phyloP scores from a whole-genome alignment of 2,329 filamentous ascomycete genomes.

The Calonectria crousiana region DNA sequence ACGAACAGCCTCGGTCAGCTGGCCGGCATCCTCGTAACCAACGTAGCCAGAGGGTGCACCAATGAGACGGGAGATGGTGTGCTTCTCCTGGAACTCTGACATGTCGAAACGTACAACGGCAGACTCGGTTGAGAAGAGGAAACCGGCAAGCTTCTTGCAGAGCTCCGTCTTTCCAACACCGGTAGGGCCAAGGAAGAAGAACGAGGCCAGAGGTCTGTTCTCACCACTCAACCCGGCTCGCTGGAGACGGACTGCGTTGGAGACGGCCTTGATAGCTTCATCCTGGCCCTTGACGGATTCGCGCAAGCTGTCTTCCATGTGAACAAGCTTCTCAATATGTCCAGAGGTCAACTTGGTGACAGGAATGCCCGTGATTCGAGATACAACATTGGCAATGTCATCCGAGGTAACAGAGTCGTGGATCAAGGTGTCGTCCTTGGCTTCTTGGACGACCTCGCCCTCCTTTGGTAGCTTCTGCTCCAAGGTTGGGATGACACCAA shows the following conservation, averaged over 20 bases:
- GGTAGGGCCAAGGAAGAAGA: slow-evolving; percentile 98
- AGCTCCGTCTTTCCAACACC: slow-evolving; percentile 98
- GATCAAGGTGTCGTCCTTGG: slow-evolving; percentile 71
- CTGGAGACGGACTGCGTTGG: slow-evolving; percentile 94
- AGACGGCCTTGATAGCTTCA: slow-evolving; percentile 89
- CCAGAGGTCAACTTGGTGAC: slow-evolving; percentile 92
- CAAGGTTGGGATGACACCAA: slow-evolving; percentile 85
- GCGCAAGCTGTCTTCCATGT: slow-evolving; percentile 92
- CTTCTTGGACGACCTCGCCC: slow-evolving; percentile 57
- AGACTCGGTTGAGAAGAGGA: slow-evolving; percentile 91
- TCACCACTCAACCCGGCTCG: slow-evolving; percentile 92
- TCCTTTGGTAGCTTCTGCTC: slow-evolving; percentile 86
- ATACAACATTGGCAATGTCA: slow-evolving; percentile 93
- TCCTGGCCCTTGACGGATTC: slow-evolving; percentile 92
- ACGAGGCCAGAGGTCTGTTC: slow-evolving; percentile 90
- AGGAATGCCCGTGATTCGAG: slow-evolving; percentile 91
- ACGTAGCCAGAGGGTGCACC: slow-evolving; percentile 95
- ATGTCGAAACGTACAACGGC: slow-evolving; percentile 97
- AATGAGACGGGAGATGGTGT: slow-evolving; percentile 93
- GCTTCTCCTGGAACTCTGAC: slow-evolving; percentile 97
- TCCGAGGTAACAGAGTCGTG: slow-evolving; percentile 96
- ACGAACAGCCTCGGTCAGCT: slow-evolving; percentile 94
- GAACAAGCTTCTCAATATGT: slow-evolving; percentile 92
- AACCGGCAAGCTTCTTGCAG: slow-evolving; percentile 94
- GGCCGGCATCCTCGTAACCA: slow-evolving; percentile 95